Conservation (phyloP, 2,329 filamentous ascomycete genomes). For the Ceratocystis destructans region DNA sequence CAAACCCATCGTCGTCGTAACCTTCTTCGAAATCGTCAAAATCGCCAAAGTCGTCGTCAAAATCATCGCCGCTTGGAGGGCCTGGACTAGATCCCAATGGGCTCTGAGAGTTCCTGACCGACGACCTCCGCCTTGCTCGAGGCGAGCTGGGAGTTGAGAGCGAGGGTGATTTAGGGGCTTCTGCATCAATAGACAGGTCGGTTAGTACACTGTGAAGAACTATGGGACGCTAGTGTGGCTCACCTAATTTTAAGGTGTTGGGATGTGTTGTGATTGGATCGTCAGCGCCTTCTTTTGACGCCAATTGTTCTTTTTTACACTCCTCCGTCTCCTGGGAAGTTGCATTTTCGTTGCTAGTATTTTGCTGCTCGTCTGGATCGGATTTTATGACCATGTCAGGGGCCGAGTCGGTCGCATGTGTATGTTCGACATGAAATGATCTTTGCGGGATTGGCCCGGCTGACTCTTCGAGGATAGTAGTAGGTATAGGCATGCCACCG, state of each 20-base stretch:
- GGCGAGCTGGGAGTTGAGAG: slow-evolving; percentile 21
- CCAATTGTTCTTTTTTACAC: not conserved
- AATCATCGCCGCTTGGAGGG: slow-evolving; percentile 29
- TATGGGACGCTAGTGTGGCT: not conserved
- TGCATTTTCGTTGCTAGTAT: not conserved
- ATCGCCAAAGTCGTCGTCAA: slow-evolving; percentile 48
- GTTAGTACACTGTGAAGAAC: not conserved
- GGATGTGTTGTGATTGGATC: not conserved
- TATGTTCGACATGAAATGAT: slow-evolving; percentile 33
- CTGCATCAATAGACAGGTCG: not conserved
- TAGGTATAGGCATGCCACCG: slow-evolving; percentile 29
- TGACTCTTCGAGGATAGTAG: slow-evolving; percentile 41
- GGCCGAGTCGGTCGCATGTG: slow-evolving; percentile 38
- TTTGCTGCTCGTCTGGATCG: slow-evolving; percentile 30
- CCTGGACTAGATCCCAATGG: slow-evolving; percentile 19
- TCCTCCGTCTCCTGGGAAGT: not conserved
- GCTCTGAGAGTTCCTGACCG: slow-evolving; percentile 12
- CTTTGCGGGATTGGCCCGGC: slow-evolving; percentile 33
- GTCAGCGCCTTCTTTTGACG: not conserved
- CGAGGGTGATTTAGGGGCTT: slow-evolving; percentile 15
- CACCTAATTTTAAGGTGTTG: slow-evolving; percentile 2
- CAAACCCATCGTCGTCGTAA: slow-evolving; percentile 43
- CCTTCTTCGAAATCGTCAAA: slow-evolving; percentile 52
- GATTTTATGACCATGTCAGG: slow-evolving; percentile 39
- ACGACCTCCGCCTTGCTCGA: slow-evolving; percentile 9